Conservation (phyloP, 768 basidiomycete species). For the Podaxis pistillaris region DNA sequence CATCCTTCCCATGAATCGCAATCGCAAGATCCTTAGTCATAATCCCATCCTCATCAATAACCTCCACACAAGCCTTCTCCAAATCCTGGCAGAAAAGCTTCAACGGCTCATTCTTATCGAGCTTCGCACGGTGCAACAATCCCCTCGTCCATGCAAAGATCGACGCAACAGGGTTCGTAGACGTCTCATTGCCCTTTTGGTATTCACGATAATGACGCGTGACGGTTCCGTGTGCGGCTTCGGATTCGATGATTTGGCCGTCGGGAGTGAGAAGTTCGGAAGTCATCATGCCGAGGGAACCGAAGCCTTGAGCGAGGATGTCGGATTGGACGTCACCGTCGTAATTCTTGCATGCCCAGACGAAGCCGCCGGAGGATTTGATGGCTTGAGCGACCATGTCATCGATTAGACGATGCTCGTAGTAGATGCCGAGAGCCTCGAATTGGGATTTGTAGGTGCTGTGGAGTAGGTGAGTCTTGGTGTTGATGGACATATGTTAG, state of each 20-base stretch:
- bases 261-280: conserved; percentile 94
- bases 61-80: conserved; percentile 86
- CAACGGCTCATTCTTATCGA: conserved; percentile 80
- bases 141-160: conserved; percentile 99
- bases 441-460: conserved; percentile 72
- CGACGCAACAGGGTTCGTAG: conserved; percentile 97
- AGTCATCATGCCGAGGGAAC: conserved; percentile 97
- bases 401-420: conserved; percentile 96
- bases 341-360: conserved; percentile 75
- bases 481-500: not conserved
- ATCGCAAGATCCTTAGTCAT: conserved; percentile 99
- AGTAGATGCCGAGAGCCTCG: conserved; percentile 73
- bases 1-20: conserved; percentile 86
- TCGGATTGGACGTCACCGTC: conserved; percentile 90
- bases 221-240: conserved; percentile 96
- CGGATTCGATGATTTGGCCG: conserved; percentile 88
- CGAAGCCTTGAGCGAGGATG: conserved; percentile 97
- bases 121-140: conserved; percentile 86
- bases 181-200: conserved; percentile 97
- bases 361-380: conserved; percentile 94
- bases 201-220: conserved; percentile 97
- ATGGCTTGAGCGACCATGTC: conserved; percentile 98
- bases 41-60: conserved; percentile 84
- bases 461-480: not conserved
- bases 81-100: conserved; percentile 73